phyloP scores from a whole-genome alignment of 2,329 filamentous ascomycete genomes.

The Arachnopeziza araneosa region DNA sequence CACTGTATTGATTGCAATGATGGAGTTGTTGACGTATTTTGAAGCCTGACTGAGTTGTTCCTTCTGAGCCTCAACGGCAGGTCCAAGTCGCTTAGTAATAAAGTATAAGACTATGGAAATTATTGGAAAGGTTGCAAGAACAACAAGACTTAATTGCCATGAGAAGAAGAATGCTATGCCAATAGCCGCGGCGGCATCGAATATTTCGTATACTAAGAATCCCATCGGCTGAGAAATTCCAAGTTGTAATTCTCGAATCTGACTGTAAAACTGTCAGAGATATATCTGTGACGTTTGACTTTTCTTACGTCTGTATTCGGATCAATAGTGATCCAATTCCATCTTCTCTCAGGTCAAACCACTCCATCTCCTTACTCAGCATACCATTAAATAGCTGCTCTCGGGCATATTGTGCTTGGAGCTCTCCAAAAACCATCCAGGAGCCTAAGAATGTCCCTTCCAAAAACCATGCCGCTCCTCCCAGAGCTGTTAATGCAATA shows the following conservation, averaged over 20 bases:
- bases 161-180: constrained; percentile 71
- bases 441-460: constrained; percentile 60
- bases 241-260: constrained; percentile 75
- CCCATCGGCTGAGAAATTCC: constrained; percentile 78
- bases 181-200: constrained; percentile 62
- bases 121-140: constrained; percentile 67
- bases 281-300: background rate
- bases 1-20: constrained; percentile 74
- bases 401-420: constrained; percentile 65
- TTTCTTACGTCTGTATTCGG: constrained; percentile 64
- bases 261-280: constrained; percentile 43
- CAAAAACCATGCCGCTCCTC: constrained; percentile 58
- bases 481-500: constrained; percentile 57
- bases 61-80: constrained; percentile 65
- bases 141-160: constrained; percentile 78
- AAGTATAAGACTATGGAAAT: constrained; percentile 55
- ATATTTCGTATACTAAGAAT: constrained; percentile 55
- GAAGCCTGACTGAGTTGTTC: constrained; percentile 62
- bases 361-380: constrained; percentile 67
- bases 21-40: constrained; percentile 63
- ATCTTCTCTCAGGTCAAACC: constrained; percentile 71
- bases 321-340: constrained; percentile 69
- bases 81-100: constrained; percentile 55
- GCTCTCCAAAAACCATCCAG: constrained; percentile 76
- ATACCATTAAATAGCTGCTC: constrained; percentile 61